Conservation (phyloP, 139 green algal genomes). For the Chlorokybus atmophyticus region DNA sequence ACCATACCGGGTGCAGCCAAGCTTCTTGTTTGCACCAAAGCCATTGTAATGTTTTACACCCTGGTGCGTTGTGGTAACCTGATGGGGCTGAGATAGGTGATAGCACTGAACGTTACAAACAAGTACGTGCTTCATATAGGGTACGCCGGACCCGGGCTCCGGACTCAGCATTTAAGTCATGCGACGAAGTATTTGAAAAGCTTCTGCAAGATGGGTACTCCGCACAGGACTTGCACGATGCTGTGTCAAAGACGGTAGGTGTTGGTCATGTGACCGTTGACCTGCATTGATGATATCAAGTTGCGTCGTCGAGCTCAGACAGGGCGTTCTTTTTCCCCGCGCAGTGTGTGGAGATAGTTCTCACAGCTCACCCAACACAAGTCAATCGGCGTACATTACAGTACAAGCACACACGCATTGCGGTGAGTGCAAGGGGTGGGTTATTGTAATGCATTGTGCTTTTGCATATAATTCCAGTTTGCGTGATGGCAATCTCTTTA, state of each 20-base stretch:
- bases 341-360: slow-evolving; percentile 34
- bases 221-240: slow-evolving; percentile 51
- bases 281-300: neutral
- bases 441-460: slow-evolving; percentile 2
- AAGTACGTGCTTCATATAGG: slow-evolving; percentile 4
- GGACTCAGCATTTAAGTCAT: slow-evolving; percentile 11
- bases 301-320: neutral
- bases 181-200: slow-evolving; percentile 41
- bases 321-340: neutral
- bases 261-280: neutral
- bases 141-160: slow-evolving; percentile 10
- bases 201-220: slow-evolving; percentile 50
- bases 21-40: neutral
- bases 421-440: slow-evolving; percentile 7
- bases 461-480: too few species aligned
- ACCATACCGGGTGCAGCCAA: neutral
- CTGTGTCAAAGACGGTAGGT: slow-evolving; percentile 33
- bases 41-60: neutral
- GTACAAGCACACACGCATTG: slow-evolving; percentile 31
- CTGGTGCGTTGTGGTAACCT: too few species aligned
- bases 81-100: too few species aligned
- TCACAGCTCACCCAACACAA: slow-evolving; percentile 80
- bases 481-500: neutral
- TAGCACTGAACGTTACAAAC: too few species aligned
- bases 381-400: slow-evolving; percentile 67